Base-by-base conservation (phyloP, 768 basidiomycete genomes). In the Mycena olivaceomarginata region DNA sequence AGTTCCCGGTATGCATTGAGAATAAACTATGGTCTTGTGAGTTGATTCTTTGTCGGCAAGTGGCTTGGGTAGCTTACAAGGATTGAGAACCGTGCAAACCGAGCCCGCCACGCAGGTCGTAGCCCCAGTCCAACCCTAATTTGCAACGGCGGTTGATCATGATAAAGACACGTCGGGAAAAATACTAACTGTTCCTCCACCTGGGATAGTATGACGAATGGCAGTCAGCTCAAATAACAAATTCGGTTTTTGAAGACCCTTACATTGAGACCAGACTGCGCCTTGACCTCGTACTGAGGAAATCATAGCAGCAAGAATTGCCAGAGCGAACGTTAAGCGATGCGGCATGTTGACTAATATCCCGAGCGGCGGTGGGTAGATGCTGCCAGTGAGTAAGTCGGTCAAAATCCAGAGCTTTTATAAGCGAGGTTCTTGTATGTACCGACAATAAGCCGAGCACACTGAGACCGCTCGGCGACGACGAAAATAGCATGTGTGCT, bases 1-100 rank as follows among this genome's bases (percentile, higher is more conserved):
- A 11, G 79, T 77, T 25, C 84, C 81, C 15, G 85, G 85, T 13
- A 86, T 31, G 74, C 86, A 86, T 80, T 86, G 85, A 45, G 65
- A 66, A 18, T 45, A 66, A 18, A 9, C 65, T 66, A 48, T 15
- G 25, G 16, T 46, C n/a, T 45, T 66, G 0, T 11, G 25, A 4
- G 45, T 31, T 43, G 45, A 48, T 66, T n/a, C 43, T 45, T 7
- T 8, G 10, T 25, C 41, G 15, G n/a, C 9, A 12, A 31, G 20
- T 20, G 39, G 45, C 18, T 22, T 46, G 22, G 12, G 48, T 31
- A 31, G 37, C 67, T 51, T 40, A 68, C 67, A 68, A 40, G 7
- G 10, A 39, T 68, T 53, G 39, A 56, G 31, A 41, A 53, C 67
- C 20, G 67, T 68, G 51, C 67, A 68, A 18, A 56, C 51, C 10